Conservation (phyloP, 2,329 filamentous ascomycete genomes). For the Ophiocordyceps camponoti-leonardi region DNA sequence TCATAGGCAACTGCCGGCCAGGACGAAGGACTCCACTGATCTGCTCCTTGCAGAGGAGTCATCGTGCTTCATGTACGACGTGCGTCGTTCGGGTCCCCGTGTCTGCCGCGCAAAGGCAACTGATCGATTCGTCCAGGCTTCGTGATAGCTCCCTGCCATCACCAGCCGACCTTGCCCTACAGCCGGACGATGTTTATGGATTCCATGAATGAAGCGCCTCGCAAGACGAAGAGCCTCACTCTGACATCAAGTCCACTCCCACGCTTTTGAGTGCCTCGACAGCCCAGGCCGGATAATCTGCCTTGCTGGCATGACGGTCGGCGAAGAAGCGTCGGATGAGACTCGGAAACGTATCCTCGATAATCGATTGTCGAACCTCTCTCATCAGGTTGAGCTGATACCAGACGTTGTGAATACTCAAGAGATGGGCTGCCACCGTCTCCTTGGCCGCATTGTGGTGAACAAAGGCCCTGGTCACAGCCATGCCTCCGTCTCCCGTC, state of each 20-base stretch:
- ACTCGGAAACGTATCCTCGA: constrained; percentile 63
- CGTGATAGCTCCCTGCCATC: too few species aligned
- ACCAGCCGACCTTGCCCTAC: too few species aligned
- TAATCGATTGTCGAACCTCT: constrained; percentile 54
- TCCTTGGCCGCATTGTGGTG: constrained; percentile 89
- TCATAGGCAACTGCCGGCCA: background rate
- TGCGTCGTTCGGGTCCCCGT: too few species aligned
- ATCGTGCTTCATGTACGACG: constrained; percentile 15
- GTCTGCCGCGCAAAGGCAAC: constrained; percentile 3
- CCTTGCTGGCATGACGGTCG: constrained; percentile 44
- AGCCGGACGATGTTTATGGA: too few species aligned
- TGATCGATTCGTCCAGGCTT: constrained; percentile 2
- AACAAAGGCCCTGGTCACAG: constrained; percentile 74
- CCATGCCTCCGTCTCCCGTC: constrained; percentile 50
- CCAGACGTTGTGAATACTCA: constrained; percentile 93
- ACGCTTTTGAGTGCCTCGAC: constrained; percentile 62
- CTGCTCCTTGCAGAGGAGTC: constrained; percentile 11
- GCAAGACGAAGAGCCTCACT: background rate
- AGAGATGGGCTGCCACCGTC: constrained; percentile 67
- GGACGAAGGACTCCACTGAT: constrained; percentile 8
- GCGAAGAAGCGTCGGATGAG: constrained; percentile 68
- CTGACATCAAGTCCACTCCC: constrained; percentile 44
- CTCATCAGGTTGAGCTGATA: constrained; percentile 79
- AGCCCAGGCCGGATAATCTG: constrained; percentile 67
- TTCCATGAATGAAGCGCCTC: background rate